Conservation (phyloP, 176 grass and related monocot species). For the Eragrostis curvula region DNA sequence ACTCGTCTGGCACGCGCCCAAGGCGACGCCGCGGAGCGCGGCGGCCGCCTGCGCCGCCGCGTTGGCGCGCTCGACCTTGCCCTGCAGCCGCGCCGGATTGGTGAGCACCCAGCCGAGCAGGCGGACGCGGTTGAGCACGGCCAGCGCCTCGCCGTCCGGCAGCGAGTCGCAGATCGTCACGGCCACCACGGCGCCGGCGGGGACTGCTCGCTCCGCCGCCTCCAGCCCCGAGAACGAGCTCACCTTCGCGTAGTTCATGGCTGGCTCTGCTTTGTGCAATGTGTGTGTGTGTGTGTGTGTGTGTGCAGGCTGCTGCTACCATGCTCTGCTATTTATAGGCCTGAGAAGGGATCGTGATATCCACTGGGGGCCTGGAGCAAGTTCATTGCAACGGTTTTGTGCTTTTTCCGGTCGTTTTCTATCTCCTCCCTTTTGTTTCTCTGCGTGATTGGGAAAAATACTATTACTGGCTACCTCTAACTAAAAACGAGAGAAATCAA, state of each 20-base stretch:
- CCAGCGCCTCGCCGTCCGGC: not conserved
- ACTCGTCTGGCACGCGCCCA: not conserved
- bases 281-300: no score
- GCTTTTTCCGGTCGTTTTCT: no score
- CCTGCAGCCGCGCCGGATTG: not conserved
- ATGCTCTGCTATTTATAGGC: not conserved
- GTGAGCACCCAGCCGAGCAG: constrained; percentile 4
- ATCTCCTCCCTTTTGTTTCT: no score
- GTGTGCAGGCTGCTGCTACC: not conserved
- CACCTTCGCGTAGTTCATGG: not conserved
- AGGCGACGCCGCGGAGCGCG: not conserved
- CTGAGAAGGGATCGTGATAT: not conserved
- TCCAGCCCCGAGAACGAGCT: not conserved
- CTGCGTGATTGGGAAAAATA: no score
- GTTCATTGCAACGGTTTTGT: no score
- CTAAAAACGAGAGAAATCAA: no score
- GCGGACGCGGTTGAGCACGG: constrained; percentile 4
- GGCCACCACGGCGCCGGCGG: not conserved
- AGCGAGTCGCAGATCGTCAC: not conserved
- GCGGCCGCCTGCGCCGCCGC: not conserved
- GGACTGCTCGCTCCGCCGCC: not conserved
- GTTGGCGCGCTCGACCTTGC: not conserved
- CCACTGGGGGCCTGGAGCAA: no score
- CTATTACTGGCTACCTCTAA: no score
- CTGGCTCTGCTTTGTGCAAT: not conserved